phyloP scores from a whole-genome alignment of 768 basidiomycete species.

The Kwoniella sp. region DNA sequence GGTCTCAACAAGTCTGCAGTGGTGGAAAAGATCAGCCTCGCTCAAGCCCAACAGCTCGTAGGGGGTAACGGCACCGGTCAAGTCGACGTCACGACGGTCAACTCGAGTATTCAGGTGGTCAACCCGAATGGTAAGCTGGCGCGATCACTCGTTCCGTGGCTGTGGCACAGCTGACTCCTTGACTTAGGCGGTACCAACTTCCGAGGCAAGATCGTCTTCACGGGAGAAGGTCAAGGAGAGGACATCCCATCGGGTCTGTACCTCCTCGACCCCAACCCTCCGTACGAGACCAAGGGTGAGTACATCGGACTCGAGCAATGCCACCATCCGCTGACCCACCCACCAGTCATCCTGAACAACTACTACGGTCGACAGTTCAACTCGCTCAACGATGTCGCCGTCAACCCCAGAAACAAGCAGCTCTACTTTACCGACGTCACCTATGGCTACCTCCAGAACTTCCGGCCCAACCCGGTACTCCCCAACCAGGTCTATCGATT shows the following conservation, averaged over 20 bases:
- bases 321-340: constrained; percentile 5
- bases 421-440: constrained; percentile 71
- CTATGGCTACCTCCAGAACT: constrained; percentile 62
- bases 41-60: constrained; percentile 53
- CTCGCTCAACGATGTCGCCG: constrained; percentile 72
- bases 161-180: constrained; percentile 62
- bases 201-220: constrained; percentile 59
- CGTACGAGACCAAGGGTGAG: constrained; percentile 60
- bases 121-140: constrained; percentile 54
- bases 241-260: constrained; percentile 60
- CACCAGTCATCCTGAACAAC: constrained; percentile 61
- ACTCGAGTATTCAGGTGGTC: constrained; percentile 8
- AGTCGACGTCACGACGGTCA: constrained; percentile 15
- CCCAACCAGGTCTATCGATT: constrained; percentile 76
- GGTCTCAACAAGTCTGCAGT: constrained; percentile 63
- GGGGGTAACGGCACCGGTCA: constrained; percentile 56
- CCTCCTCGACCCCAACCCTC: constrained; percentile 62
- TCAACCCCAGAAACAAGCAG: constrained; percentile 63
- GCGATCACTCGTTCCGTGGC: constrained; percentile 45
- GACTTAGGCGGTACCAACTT: constrained; percentile 54
- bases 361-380: constrained; percentile 76
- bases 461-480: constrained; percentile 63
- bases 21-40: constrained; percentile 62
- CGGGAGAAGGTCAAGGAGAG: constrained; percentile 63
- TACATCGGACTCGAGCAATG: too few relatives aligned